These are phyloP conservation scores for Neofusicoccum kwambonambiense DNA, from an alignment of 2,329 filamentous ascomycete species.

Conservation along the genomic window DNA sequence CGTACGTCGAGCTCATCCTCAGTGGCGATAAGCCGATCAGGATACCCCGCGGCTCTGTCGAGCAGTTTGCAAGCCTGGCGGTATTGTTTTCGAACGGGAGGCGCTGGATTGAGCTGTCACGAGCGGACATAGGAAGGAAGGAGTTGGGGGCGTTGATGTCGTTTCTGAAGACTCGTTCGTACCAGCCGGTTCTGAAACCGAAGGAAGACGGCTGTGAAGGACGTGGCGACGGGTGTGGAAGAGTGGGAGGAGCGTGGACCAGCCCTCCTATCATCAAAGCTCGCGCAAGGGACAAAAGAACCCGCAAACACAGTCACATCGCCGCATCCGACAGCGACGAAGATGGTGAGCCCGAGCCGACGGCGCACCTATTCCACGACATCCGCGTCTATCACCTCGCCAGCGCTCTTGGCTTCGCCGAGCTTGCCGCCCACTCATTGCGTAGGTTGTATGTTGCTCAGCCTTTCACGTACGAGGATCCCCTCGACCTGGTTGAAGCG, in stretches of 20 bases:
- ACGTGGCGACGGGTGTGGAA: background rate
- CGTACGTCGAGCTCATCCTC: constrained; percentile 37
- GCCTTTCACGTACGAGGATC: background rate
- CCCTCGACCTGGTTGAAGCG: background rate
- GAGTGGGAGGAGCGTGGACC: background rate
- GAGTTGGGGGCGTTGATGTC: background rate
- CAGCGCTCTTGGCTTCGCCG: constrained; percentile 35
- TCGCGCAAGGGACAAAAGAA: background rate
- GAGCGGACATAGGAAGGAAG: background rate
- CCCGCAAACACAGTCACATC: background rate
- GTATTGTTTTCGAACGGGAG: background rate
- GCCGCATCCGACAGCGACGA: background rate
- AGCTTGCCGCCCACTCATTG: constrained; percentile 36
- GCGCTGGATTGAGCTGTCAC: background rate
- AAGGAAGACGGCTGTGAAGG: background rate
- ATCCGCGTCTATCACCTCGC: constrained; percentile 35
- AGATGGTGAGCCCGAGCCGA: background rate
- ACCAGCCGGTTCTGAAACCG: constrained; percentile 11
- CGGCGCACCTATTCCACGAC: constrained; percentile 23
- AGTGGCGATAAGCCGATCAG: constrained; percentile 25
- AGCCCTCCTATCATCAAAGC: background rate
- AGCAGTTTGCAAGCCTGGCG: constrained; percentile 23
- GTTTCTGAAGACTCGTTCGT: background rate
- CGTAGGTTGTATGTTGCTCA: constrained; percentile 21
- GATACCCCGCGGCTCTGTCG: constrained; percentile 31